A percentile compares a stretch with the other conserved stretches of the same genome.
Conservation (phyloP, 2,329 filamentous ascomycete genomes). For the Trichoderma simmonsii region DNA sequence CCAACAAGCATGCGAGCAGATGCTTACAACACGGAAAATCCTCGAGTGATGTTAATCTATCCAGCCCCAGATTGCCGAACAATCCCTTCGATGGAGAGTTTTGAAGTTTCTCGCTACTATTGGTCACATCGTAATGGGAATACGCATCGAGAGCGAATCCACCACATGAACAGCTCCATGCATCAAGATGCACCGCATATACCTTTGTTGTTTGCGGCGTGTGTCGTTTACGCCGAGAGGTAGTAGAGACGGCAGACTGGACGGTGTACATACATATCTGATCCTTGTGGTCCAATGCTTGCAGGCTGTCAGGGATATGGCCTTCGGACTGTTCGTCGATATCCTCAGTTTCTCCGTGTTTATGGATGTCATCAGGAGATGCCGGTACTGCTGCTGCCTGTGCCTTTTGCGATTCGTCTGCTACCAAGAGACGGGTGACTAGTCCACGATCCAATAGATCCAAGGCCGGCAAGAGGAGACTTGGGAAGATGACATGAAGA, state of each 20-base stretch:
- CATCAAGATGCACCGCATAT: conserved; percentile 69
- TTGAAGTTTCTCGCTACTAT: background rate
- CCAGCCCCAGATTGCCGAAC: conserved; percentile 51
- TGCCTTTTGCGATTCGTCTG: background rate
- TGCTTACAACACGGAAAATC: conserved; percentile 75
- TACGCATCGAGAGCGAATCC: conserved; percentile 76
- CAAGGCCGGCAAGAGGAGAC: conserved; percentile 75
- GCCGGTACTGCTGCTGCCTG: background rate
- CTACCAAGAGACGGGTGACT: conserved; percentile 52
- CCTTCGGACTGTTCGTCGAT: background rate
- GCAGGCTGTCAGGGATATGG: too few relatives aligned
- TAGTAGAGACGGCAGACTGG: conserved; percentile 51
- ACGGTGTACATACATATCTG: conserved; percentile 55
- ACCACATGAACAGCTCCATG: conserved; percentile 90
- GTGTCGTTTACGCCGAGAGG: conserved; percentile 26
- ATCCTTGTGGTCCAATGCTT: background rate
- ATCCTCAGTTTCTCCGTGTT: background rate
- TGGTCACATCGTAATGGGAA: conserved; percentile 24
- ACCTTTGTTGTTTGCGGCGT: conserved; percentile 20
- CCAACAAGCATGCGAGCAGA: conserved; percentile 76
- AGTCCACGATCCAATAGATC: conserved; percentile 80
- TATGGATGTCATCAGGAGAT: background rate
- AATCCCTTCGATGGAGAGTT: background rate
- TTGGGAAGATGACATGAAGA: conserved; percentile 81
- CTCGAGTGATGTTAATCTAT: conserved; percentile 31